These are phyloP conservation scores for Pseudogymnoascus sp. DNA, from an alignment of 2,329 filamentous ascomycete genomes.

Conservation along the genomic window DNA sequence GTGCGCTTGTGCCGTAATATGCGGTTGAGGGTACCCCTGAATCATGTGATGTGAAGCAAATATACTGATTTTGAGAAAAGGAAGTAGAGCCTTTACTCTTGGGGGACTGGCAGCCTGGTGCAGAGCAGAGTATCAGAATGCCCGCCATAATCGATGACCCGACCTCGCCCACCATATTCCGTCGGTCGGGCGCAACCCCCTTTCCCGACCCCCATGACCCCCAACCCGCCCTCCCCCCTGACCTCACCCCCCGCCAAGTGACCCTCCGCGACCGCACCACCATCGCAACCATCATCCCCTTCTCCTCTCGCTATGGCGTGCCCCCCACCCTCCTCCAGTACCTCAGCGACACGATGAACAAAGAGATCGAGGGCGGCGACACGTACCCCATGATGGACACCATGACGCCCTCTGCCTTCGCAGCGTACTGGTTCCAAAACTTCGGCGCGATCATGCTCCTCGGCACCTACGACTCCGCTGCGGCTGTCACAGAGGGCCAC, in stretches of 20 bases:
- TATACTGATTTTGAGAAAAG: neutral
- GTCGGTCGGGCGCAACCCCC: conserved; percentile 43
- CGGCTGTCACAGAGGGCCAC: conserved; percentile 39
- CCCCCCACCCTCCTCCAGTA: conserved; percentile 54
- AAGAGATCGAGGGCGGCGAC: conserved; percentile 64
- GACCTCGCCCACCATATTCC: conserved; percentile 44
- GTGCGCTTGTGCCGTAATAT: neutral
- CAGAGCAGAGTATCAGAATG: conserved; percentile 35
- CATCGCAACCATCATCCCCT: conserved; percentile 59
- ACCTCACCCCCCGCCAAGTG: conserved; percentile 51
- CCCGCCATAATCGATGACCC: conserved; percentile 56
- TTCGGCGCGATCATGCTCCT: conserved; percentile 65
- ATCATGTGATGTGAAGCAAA: neutral
- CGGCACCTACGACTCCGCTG: conserved; percentile 49
- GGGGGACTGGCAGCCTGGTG: neutral
- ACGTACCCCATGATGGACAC: conserved; percentile 63
- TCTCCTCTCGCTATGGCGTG: conserved; percentile 52
- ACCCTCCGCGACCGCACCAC: conserved; percentile 60
- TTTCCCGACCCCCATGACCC: conserved; percentile 43
- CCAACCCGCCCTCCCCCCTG: conserved; percentile 34
- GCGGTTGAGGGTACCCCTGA: neutral
- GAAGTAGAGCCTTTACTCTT: neutral
- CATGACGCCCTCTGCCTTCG: conserved; percentile 53
- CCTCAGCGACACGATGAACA: conserved; percentile 58
- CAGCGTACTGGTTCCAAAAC: conserved; percentile 65